Conservation (phyloP, 2,329 filamentous ascomycete species). For the Xylaria sp. region DNA sequence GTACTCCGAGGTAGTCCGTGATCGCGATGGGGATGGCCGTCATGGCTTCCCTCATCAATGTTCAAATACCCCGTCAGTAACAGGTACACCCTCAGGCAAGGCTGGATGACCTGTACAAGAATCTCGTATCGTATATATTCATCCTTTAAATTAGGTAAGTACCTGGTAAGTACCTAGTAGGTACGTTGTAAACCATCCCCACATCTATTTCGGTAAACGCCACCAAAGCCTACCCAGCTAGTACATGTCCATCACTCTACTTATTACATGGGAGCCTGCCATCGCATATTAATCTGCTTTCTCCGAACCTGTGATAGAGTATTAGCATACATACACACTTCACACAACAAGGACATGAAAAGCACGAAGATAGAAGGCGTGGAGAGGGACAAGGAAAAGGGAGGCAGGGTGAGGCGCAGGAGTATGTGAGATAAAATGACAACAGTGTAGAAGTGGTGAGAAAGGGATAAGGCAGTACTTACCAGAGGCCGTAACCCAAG, state of each 20-base stretch:
- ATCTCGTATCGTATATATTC: background rate
- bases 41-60: no score
- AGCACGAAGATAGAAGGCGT: background rate
- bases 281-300: conserved; percentile 55
- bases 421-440: background rate
- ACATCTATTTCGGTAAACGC: background rate
- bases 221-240: background rate
- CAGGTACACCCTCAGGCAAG: background rate
- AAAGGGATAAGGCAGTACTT: conserved; percentile 47
- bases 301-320: conserved; percentile 47
- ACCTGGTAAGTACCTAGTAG: no score
- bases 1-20: no score
- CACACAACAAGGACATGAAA: background rate
- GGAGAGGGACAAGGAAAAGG: background rate
- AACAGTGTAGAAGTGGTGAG: no score
- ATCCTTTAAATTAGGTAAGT: no score
- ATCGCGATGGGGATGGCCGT: no score
- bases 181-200: background rate
- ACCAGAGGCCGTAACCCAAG: conserved; percentile 84
- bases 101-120: background rate
- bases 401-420: background rate
- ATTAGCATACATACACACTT: background rate
- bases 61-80: no score
- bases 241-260: background rate
- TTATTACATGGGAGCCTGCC: conserved; percentile 35